Conservation (phyloP, 805 yeast genomes). For the Maudiozyma turicensis region DNA sequence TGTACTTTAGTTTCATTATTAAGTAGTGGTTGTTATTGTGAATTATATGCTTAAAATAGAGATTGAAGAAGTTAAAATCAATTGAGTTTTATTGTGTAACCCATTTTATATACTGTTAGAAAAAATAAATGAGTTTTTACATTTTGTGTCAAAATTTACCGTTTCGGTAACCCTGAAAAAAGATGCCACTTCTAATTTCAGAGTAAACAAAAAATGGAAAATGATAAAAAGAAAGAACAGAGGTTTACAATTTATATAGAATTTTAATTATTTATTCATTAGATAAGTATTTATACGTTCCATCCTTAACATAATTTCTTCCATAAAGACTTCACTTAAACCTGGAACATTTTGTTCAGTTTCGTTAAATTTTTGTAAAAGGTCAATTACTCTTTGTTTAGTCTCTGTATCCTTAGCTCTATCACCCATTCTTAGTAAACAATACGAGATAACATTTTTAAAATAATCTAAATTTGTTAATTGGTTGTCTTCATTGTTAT, state of each 20-base stretch:
- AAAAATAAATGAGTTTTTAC: not conserved
- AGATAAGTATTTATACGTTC: slow-evolving; percentile 19
- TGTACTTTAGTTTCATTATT: too few species aligned
- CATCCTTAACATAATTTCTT: slow-evolving; percentile 44
- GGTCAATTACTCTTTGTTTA: slow-evolving; percentile 33
- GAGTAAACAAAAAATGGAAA: not conserved
- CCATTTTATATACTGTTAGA: not conserved
- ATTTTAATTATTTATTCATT: not conserved
- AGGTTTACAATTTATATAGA: too few species aligned
- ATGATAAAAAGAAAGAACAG: not conserved
- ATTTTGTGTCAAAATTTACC: not conserved
- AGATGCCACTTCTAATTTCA: not conserved
- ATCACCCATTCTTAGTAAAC: slow-evolving; percentile 38
- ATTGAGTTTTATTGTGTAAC: not conserved
- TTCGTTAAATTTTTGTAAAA: slow-evolving; percentile 33
- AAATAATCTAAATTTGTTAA: slow-evolving; percentile 29
- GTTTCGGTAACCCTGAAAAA: not conserved
- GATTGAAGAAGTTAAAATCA: not conserved
- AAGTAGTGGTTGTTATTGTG: not conserved
- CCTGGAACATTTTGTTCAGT: slow-evolving; percentile 53
- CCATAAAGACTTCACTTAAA: slow-evolving; percentile 52
- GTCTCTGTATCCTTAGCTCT: slow-evolving; percentile 48
- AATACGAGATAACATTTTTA: slow-evolving; percentile 35
- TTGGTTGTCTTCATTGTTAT: not conserved
- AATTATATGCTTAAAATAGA: not conserved